phyloP scores from a whole-genome alignment of 2,329 filamentous ascomycete genomes.

The Mycosphaerella sp. region DNA sequence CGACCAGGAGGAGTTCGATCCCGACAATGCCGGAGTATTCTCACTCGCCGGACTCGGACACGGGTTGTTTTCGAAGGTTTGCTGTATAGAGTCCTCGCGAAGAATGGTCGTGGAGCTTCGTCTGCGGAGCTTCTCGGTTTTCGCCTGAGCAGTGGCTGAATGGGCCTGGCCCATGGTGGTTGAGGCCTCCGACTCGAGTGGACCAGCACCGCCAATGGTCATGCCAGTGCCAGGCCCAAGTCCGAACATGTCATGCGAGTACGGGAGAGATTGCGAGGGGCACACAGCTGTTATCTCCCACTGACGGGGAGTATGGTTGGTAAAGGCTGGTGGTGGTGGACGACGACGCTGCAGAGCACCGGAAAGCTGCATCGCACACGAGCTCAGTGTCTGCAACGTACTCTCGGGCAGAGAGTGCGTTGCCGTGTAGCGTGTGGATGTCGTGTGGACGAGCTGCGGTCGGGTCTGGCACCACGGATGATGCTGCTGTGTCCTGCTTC shows the following conservation, averaged over 20 bases:
- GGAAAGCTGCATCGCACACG: constrained; percentile 34
- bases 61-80: constrained; percentile 20
- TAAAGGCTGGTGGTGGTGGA: constrained; percentile 26
- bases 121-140: constrained; percentile 18
- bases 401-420: constrained; percentile 9
- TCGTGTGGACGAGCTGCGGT: constrained; percentile 4
- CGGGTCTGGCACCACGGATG: constrained; percentile 12
- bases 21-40: constrained; percentile 12
- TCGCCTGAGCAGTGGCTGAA: constrained; percentile 18
- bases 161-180: constrained; percentile 28
- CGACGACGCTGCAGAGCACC: constrained; percentile 26
- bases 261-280: constrained; percentile 26
- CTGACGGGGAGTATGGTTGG: constrained; percentile 33
- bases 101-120: constrained; percentile 25
- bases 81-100: constrained; percentile 26
- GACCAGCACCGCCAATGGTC: constrained; percentile 21
- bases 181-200: constrained; percentile 20
- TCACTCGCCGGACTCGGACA: constrained; percentile 11
- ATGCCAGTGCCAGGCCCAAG: constrained; percentile 16
- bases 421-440: constrained; percentile 12
- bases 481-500: constrained; percentile 18
- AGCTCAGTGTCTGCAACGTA: constrained; percentile 16
- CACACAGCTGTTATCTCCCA: constrained; percentile 27
- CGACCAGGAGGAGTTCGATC: constrained; percentile 26
- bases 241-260: constrained; percentile 24